phyloP scores from a whole-genome alignment of 768 basidiomycete species.

The Termitomyces bulborhizus region DNA sequence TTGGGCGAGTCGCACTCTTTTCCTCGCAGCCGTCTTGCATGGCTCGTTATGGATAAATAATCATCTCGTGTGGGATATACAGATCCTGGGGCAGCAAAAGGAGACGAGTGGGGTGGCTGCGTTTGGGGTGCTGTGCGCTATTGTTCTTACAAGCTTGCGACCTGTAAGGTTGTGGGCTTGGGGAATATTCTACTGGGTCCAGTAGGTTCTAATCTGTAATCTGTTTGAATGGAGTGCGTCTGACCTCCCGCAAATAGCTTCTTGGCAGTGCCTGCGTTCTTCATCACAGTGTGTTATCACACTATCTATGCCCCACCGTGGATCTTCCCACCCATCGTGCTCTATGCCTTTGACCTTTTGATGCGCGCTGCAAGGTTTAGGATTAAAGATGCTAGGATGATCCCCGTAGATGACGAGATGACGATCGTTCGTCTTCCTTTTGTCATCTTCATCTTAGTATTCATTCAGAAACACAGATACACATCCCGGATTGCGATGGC shows the following conservation, averaged over 20 bases:
- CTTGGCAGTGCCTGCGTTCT: slow-evolving; percentile 50
- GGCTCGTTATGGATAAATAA: slow-evolving; percentile 73
- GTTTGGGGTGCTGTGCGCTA: slow-evolving; percentile 52
- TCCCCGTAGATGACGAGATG: slow-evolving; percentile 57
- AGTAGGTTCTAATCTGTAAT: slow-evolving; percentile 47
- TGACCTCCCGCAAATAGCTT: slow-evolving; percentile 32
- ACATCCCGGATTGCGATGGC: slow-evolving; percentile 47
- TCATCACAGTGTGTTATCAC: slow-evolving; percentile 78
- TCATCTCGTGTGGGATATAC: slow-evolving; percentile 48
- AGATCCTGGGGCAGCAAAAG: slow-evolving; percentile 66
- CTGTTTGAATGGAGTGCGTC: background rate
- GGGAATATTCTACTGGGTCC: slow-evolving; percentile 63
- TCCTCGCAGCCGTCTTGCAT: slow-evolving; percentile 49
- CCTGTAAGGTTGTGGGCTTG: slow-evolving; percentile 28
- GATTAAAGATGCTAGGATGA: slow-evolving; percentile 70
- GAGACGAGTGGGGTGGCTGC: slow-evolving; percentile 72
- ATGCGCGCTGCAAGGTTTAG: slow-evolving; percentile 64
- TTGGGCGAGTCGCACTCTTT: slow-evolving; percentile 53
- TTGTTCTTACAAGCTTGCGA: slow-evolving; percentile 46
- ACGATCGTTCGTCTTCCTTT: slow-evolving; percentile 55
- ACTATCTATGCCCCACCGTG: slow-evolving; percentile 76
- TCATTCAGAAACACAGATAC: slow-evolving; percentile 38
- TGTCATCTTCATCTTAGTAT: slow-evolving; percentile 22
- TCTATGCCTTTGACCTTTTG: slow-evolving; percentile 76
- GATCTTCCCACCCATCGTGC: slow-evolving; percentile 76